A percentile compares a stretch with the other conserved stretches of the same genome.
Evolutionary conservation across 2,329 filamentous ascomycete species (phyloP).

Genomic region (Nectriaceae sp.): DNA sequence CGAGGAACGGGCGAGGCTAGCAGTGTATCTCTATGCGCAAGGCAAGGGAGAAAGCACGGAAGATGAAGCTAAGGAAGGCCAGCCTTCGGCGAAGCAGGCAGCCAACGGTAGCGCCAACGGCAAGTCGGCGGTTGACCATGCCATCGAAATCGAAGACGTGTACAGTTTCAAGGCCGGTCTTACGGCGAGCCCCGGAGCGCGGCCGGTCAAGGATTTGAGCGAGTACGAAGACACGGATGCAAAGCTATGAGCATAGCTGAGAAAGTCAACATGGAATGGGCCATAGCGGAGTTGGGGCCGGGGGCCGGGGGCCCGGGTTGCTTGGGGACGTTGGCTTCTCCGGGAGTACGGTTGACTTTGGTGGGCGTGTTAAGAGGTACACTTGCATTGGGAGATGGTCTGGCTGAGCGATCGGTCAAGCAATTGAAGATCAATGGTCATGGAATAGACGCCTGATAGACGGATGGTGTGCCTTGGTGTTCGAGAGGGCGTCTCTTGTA

Average conservation of each 20-base stretch:
- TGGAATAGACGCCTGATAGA: no score
- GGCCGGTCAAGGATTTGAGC: conserved; percentile 71
- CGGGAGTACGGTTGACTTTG: conserved; percentile 4
- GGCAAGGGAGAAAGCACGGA: conserved; percentile 49
- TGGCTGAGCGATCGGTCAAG: no score
- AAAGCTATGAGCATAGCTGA: conserved; percentile 62
- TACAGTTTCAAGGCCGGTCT: conserved; percentile 78
- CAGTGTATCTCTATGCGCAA: conserved; percentile 81
- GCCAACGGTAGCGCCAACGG: conserved; percentile 43
- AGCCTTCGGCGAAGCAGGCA: conserved; percentile 36
- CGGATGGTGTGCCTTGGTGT: no score
- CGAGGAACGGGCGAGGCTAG: conserved; percentile 73
- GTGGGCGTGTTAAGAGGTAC: conserved; percentile 18
- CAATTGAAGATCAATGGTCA: no score
- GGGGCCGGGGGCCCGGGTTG: not conserved
- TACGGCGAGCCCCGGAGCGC: conserved; percentile 70
- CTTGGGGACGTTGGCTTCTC: not conserved
- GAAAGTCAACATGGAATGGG: not conserved
- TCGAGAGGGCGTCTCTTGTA: no score
- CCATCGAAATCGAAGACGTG: conserved; percentile 74
- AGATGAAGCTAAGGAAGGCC: conserved; percentile 48
- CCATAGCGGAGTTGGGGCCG: not conserved
- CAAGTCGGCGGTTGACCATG: conserved; percentile 38
- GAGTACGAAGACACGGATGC: conserved; percentile 85
- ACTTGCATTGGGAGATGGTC: conserved; percentile 11